phyloP scores from a whole-genome alignment of 2,329 filamentous ascomycete species.

The Bretziella fagacearum region DNA sequence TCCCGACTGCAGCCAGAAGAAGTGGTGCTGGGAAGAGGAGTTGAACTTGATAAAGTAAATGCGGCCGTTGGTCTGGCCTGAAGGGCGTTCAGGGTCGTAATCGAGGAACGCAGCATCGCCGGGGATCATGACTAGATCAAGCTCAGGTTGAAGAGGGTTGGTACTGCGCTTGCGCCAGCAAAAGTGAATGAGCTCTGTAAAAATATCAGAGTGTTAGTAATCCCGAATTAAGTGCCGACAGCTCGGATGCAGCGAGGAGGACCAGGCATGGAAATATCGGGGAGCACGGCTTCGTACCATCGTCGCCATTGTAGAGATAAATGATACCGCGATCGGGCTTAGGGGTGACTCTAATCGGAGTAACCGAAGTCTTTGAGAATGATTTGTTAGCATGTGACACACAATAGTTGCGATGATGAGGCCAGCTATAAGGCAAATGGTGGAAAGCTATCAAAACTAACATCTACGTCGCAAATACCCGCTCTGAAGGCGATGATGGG shows the following conservation, averaged over 20 bases:
- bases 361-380: constrained; percentile 21
- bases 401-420: constrained; percentile 1
- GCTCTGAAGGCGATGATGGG: constrained; percentile 95
- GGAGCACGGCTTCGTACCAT: constrained; percentile 37
- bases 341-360: constrained; percentile 56
- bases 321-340: constrained; percentile 64
- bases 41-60: constrained; percentile 88
- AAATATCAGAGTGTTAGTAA: constrained; percentile 7
- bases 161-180: constrained; percentile 80
- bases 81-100: constrained; percentile 44
- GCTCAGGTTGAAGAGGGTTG: constrained; percentile 49
- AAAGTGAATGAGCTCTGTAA: constrained; percentile 72
- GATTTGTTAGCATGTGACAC: constrained; percentile 3
- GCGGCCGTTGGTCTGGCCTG: constrained; percentile 62
- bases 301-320: constrained; percentile 70
- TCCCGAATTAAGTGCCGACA: no score
- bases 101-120: constrained; percentile 74
- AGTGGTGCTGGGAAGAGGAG: constrained; percentile 75
- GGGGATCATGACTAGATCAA: constrained; percentile 90
- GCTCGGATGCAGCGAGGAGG: no score
- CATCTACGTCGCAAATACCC: constrained; percentile 70
- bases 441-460: constrained; percentile 27
- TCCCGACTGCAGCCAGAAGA: constrained; percentile 91
- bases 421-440: neutral
- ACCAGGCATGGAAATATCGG: neutral